Percentiles rank a stretch among this genome's conserved stretches.
Conservation (phyloP, 768 basidiomycete genomes). For the Leccinellum albellum region DNA sequence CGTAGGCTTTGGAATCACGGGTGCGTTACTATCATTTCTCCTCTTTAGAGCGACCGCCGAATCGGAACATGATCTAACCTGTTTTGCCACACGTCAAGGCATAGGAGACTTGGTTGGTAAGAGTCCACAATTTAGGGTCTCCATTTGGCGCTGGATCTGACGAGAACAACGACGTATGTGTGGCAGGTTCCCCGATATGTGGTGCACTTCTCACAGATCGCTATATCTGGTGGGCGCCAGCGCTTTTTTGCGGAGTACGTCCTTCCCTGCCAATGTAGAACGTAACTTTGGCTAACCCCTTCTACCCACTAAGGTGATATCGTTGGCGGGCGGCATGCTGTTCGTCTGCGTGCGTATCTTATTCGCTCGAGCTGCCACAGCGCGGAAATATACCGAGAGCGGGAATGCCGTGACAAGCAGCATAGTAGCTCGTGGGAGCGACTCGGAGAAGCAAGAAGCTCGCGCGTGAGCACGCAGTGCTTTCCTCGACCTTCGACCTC, state of each 20-base stretch:
- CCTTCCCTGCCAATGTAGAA: neutral
- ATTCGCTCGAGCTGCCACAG: neutral
- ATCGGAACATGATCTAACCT: neutral
- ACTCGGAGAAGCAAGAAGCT: neutral
- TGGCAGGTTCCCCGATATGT: conserved; percentile 50
- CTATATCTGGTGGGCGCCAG: conserved; percentile 57
- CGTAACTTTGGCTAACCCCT: neutral
- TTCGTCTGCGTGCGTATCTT: conserved; percentile 15
- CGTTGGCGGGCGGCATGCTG: conserved; percentile 2
- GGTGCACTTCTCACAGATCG: conserved; percentile 49
- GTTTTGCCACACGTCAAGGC: conserved; percentile 9
- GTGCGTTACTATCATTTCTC: conserved; percentile 19
- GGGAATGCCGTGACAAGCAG: neutral
- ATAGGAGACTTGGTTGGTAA: conserved; percentile 22
- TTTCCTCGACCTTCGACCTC: neutral
- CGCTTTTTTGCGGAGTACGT: conserved; percentile 46
- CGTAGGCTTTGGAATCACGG: conserved; percentile 43
- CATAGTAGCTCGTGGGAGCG: neutral
- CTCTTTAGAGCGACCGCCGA: neutral
- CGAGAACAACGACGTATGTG: conserved; percentile 8
- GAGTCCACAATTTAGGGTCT: neutral
- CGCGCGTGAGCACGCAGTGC: neutral
- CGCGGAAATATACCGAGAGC: neutral
- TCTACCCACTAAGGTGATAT: conserved; percentile 3
- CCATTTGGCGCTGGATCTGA: too few species aligned